Evolutionary conservation across 2,329 filamentous ascomycete genomes (phyloP).

Genomic region (Podosphaera fusca): DNA sequence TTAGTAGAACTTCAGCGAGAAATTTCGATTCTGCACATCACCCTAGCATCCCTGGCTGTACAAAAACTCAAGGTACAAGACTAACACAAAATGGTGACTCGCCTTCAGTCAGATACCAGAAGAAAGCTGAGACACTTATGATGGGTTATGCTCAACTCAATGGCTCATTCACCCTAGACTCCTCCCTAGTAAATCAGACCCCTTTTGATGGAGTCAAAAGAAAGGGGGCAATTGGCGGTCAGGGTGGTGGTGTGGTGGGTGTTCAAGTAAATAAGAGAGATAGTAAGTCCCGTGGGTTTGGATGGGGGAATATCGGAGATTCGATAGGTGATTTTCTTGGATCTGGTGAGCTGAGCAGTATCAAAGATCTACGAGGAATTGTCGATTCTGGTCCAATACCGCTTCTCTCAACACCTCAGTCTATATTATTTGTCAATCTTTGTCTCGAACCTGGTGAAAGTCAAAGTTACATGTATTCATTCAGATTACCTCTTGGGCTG

Average conservation of each 20-base stretch:
- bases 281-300: slow-evolving; percentile 59
- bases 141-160: slow-evolving; percentile 95
- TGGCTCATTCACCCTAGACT: slow-evolving; percentile 78
- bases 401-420: slow-evolving; percentile 83
- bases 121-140: slow-evolving; percentile 58
- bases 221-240: slow-evolving; percentile 71
- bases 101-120: slow-evolving; percentile 20
- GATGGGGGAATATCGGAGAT: slow-evolving; percentile 71
- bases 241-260: slow-evolving; percentile 69
- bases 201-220: slow-evolving; percentile 92
- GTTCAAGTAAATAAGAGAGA: slow-evolving; percentile 50
- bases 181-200: slow-evolving; percentile 67
- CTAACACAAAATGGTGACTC: slow-evolving; percentile 17
- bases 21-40: not conserved
- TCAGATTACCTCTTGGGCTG: slow-evolving; percentile 67
- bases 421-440: slow-evolving; percentile 84
- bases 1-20: no score
- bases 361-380: slow-evolving; percentile 82
- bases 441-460: slow-evolving; percentile 74
- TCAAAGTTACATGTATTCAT: slow-evolving; percentile 65
- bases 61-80: slow-evolving; percentile 4
- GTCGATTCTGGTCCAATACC: slow-evolving; percentile 73
- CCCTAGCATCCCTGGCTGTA: slow-evolving; percentile 1
- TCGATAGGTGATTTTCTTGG: slow-evolving; percentile 77
- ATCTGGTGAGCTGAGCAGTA: slow-evolving; percentile 67